A percentile compares a stretch with the other conserved stretches of the same genome.
phyloP scores from a whole-genome alignment of 306 rosid species.

The Crotalaria pallida region DNA sequence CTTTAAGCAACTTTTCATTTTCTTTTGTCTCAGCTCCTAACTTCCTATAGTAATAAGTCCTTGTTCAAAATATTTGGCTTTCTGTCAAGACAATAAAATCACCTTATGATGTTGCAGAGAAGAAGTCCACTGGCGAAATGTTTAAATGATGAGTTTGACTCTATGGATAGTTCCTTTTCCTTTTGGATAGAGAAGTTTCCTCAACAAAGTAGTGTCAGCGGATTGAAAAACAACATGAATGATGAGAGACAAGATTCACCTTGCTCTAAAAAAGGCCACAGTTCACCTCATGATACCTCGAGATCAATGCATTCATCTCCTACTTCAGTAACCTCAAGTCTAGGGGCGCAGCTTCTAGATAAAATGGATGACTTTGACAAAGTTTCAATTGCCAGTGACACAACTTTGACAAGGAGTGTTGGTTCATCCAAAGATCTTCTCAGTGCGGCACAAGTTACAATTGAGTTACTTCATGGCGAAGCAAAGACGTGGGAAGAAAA shows the following conservation, averaged over 20 bases:
- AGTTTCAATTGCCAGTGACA: conserved; percentile 1
- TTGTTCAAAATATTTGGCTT: not conserved
- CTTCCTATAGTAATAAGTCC: not conserved
- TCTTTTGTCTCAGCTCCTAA: not conserved
- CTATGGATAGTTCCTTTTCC: conserved; percentile 28
- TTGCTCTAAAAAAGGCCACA: conserved; percentile 8
- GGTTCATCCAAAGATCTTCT: conserved; percentile 34
- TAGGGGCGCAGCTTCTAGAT: conserved; percentile 19
- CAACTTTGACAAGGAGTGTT: conserved; percentile 17
- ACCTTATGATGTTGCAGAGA: conserved; percentile 26
- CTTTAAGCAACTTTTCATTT: not conserved
- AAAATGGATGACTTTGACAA: conserved; percentile 25
- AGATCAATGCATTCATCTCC: conserved; percentile 22
- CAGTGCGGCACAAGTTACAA: conserved; percentile 34
- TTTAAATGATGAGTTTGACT: conserved; percentile 19
- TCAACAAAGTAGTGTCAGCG: conserved; percentile 8
- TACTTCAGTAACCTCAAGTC: conserved; percentile 15
- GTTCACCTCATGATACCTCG: conserved; percentile 16
- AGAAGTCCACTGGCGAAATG: conserved; percentile 12
- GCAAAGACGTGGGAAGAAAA: conserved; percentile 39
- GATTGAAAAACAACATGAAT: conserved; percentile 8
- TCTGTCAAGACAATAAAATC: not conserved
- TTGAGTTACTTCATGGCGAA: conserved; percentile 37
- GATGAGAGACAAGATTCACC: conserved; percentile 21
- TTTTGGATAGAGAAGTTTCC: conserved; percentile 25